A percentile compares a stretch with the other conserved stretches of the same genome.
Evolutionary conservation across 2,329 filamentous ascomycete species (phyloP).

Genomic region (Malbranchea zuffiana): DNA sequence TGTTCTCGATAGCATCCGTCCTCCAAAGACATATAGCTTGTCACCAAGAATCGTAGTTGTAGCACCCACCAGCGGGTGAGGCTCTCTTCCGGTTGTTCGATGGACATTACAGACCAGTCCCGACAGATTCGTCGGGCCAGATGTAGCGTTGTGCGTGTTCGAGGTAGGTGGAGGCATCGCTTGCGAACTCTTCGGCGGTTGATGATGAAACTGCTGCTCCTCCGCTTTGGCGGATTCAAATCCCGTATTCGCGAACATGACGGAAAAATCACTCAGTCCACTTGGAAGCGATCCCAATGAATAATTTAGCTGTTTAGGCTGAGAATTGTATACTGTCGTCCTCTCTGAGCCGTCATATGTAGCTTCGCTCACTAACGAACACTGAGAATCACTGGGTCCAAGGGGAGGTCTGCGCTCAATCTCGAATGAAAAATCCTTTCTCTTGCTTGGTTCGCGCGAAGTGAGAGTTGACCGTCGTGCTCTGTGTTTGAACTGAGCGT

Average conservation of each 20-base stretch:
- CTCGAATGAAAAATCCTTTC: background rate
- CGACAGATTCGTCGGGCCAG: conserved; percentile 43
- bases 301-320: conserved; percentile 5
- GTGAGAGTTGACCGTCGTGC: conserved; percentile 7
- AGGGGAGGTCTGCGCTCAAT: conserved; percentile 3
- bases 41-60: conserved; percentile 92
- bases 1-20: conserved; percentile 72
- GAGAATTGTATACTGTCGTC: background rate
- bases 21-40: conserved; percentile 94
- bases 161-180: conserved; percentile 1
- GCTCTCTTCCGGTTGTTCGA: conserved; percentile 81
- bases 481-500: conserved; percentile 1
- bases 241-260: conserved; percentile 1
- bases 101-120: conserved; percentile 59
- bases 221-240: conserved; percentile 1
- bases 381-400: background rate
- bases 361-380: background rate
- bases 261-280: background rate
- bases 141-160: conserved; percentile 2
- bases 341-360: conserved; percentile 5
- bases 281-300: background rate
- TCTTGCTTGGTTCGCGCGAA: conserved; percentile 5
- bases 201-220: background rate
- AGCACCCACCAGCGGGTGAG: conserved; percentile 81
- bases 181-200: conserved; percentile 4